Evolutionary conservation across 306 rosid species (phyloP).

Genomic region (Glycine soja): DNA sequence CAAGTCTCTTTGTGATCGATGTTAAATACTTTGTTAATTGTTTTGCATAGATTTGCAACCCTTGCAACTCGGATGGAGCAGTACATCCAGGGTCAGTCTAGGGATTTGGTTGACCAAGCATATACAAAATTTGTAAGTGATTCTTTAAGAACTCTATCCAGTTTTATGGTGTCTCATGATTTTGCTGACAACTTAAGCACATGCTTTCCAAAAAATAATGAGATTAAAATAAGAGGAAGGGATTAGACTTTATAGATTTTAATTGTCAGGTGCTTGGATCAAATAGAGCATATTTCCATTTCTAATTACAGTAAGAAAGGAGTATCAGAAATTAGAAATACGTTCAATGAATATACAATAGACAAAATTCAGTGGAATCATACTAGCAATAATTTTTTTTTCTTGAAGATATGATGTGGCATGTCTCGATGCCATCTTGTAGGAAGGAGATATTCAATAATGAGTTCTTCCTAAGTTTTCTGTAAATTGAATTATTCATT

Average conservation of each 20-base stretch:
- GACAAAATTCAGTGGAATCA: neutral
- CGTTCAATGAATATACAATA: neutral
- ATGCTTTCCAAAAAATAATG: constrained; percentile 2
- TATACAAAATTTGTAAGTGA: constrained; percentile 90
- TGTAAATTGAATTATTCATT: neutral
- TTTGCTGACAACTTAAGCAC: constrained; percentile 24
- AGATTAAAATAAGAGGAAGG: constrained; percentile 6
- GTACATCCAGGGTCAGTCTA: constrained; percentile 93
- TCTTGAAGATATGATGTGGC: neutral
- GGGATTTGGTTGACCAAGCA: constrained; percentile 99
- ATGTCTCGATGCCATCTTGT: neutral
- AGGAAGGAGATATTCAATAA: neutral
- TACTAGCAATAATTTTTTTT: neutral
- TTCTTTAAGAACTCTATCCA: constrained; percentile 35
- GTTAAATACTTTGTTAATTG: constrained; percentile 34
- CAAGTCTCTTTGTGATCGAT: too few species aligned
- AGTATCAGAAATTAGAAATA: neutral
- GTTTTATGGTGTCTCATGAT: constrained; percentile 24
- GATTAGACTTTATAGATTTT: constrained; percentile 13
- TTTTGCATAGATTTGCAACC: constrained; percentile 82
- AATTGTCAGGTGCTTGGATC: neutral
- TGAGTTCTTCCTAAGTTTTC: neutral
- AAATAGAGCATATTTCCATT: neutral
- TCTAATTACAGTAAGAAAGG: constrained; percentile 2
- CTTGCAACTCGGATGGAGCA: constrained; percentile 99